Percentiles rank a stretch among this genome's conserved stretches.
Conservation (phyloP, 1,284 basidiomycete genomes). For the Pseudomicrostroma phylloplanum region DNA sequence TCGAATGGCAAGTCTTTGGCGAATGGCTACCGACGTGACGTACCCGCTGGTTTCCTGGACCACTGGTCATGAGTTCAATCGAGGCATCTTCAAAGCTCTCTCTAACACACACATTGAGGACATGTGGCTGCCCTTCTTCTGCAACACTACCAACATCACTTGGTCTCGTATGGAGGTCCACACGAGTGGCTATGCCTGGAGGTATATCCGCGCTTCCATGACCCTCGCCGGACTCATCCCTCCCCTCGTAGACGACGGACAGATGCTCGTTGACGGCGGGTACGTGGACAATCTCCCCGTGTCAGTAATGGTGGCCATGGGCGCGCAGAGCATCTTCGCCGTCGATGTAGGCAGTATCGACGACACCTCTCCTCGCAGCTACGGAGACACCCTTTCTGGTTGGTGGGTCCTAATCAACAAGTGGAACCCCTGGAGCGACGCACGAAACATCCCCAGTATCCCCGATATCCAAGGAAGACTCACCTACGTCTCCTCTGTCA, state of each 20-base stretch:
- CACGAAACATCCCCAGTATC: slow-evolving; percentile 76
- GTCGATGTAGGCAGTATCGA: slow-evolving; percentile 92
- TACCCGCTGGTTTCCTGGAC: slow-evolving; percentile 97
- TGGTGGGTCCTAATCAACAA: slow-evolving; percentile 93
- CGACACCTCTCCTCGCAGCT: slow-evolving; percentile 88
- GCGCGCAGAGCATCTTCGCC: slow-evolving; percentile 86
- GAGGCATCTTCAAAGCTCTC: slow-evolving; percentile 60
- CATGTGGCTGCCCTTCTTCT: slow-evolving; percentile 98
- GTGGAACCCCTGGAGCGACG: slow-evolving; percentile 61
- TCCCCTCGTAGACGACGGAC: slow-evolving; percentile 88
- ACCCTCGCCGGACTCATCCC: slow-evolving; percentile 89
- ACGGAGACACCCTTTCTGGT: slow-evolving; percentile 90
- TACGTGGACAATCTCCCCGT: slow-evolving; percentile 57
- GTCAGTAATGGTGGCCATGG: slow-evolving; percentile 83
- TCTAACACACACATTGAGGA: slow-evolving; percentile 94
- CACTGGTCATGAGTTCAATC: slow-evolving; percentile 61
- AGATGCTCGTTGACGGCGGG: slow-evolving; percentile 54
- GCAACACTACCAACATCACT: slow-evolving; percentile 97
- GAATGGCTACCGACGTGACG: slow-evolving; percentile 87
- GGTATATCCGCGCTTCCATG: slow-evolving; percentile 83
- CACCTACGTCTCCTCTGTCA: slow-evolving; percentile 93
- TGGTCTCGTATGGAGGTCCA: slow-evolving; percentile 96
- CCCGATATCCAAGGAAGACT: slow-evolving; percentile 93
- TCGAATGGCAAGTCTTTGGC: slow-evolving; percentile 86
- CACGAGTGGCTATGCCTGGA: slow-evolving; percentile 71